These are phyloP conservation scores for Lipomyces starkeyi DNA, from an alignment of 805 yeast species.

Conservation along the genomic window DNA sequence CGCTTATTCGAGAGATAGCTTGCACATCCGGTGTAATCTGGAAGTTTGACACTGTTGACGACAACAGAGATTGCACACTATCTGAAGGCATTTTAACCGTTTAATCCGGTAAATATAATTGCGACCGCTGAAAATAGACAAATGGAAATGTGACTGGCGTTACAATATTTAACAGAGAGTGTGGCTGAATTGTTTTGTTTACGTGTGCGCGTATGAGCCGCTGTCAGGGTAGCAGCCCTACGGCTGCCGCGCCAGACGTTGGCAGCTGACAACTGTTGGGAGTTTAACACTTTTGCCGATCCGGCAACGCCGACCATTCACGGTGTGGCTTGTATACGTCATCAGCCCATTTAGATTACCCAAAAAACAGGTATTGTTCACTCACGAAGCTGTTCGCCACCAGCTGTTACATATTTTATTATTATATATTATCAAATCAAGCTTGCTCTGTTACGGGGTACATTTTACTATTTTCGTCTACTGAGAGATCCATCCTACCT, in stretches of 20 bases:
- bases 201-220: neutral
- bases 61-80: slow-evolving; percentile 12
- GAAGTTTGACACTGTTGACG: slow-evolving; percentile 31
- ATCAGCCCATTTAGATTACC: neutral
- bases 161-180: too few relatives aligned
- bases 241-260: too few relatives aligned
- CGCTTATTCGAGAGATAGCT: slow-evolving; percentile 30
- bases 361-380: neutral
- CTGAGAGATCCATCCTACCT: too few relatives aligned
- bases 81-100: slow-evolving; percentile 4
- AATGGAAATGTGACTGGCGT: neutral
- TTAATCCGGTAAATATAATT: neutral
- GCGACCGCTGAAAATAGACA: neutral
- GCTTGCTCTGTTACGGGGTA: neutral
- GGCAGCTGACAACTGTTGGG: neutral
- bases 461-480: too few relatives aligned
- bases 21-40: slow-evolving; percentile 36
- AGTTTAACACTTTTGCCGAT: neutral
- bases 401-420: too few relatives aligned
- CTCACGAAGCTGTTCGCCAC: neutral
- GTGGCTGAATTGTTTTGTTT: neutral
- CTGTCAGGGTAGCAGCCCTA: too few relatives aligned
- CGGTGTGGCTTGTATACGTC: neutral
- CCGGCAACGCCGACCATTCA: neutral
- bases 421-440: too few relatives aligned